A percentile compares a stretch with the other conserved stretches of the same genome.
phyloP scores from a whole-genome alignment of 345 rosid species.

The Chamaenerion angustifolium region DNA sequence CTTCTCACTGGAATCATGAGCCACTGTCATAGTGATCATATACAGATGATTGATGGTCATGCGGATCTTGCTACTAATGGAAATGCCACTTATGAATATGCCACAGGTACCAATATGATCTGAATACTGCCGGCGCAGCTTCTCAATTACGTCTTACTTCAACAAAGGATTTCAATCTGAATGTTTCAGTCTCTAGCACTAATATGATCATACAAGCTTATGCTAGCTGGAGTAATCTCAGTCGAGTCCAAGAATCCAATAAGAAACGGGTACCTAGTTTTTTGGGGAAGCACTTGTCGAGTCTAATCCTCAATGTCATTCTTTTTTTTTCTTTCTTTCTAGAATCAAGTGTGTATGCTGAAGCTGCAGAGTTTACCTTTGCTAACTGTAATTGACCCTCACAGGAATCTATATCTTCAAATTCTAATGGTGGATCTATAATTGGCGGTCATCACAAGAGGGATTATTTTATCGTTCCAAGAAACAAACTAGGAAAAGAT shows the following conservation, averaged over 20 bases:
- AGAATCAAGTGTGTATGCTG: slow-evolving; percentile 1
- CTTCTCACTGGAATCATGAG: no score
- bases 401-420: slow-evolving; percentile 43
- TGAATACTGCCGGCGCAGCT: slow-evolving; percentile 57
- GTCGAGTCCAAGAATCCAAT: slow-evolving; percentile 32
- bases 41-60: background rate
- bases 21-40: no score
- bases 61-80: background rate
- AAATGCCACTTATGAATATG: background rate
- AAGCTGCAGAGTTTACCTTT: background rate
- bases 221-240: slow-evolving; percentile 88
- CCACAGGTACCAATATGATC: slow-evolving; percentile 76
- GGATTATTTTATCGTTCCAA: slow-evolving; percentile 69
- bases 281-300: background rate
- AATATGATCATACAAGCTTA: slow-evolving; percentile 96
- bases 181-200: slow-evolving; percentile 67
- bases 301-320: background rate
- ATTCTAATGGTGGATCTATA: slow-evolving; percentile 39
- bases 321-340: background rate
- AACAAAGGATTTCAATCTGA: slow-evolving; percentile 66
- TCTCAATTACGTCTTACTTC: slow-evolving; percentile 75
- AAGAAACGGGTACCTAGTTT: slow-evolving; percentile 28
- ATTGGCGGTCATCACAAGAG: slow-evolving; percentile 60
- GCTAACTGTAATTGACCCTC: background rate
- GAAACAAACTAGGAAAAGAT: slow-evolving; percentile 92